Conservation (phyloP, 371 early-diverging fungal genomes). For the Smittium mucronatum region DNA sequence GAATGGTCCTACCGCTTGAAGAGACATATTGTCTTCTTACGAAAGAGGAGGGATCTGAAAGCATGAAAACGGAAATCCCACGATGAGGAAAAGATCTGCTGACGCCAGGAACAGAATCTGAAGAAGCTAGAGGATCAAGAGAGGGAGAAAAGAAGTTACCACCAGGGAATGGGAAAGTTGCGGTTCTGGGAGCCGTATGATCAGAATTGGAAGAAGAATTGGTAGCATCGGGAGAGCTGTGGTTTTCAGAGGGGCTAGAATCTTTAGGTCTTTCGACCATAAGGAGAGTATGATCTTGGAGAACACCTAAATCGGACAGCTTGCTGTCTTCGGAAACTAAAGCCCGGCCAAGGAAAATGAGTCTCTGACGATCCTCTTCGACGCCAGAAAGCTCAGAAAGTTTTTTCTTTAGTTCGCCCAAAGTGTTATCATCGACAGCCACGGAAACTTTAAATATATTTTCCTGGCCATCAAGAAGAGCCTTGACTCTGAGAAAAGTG, state of each 20-base stretch:
- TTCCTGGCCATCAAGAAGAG: slow-evolving; percentile 27
- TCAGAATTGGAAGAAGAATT: background rate
- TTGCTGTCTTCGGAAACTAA: slow-evolving; percentile 21
- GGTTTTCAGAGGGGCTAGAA: background rate
- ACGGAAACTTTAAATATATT: slow-evolving; percentile 14
- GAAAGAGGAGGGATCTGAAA: background rate
- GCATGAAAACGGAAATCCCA: background rate
- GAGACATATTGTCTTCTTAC: background rate
- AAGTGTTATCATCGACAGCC: slow-evolving; percentile 17
- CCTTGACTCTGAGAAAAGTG: slow-evolving; percentile 25
- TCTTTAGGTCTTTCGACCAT: slow-evolving; percentile 20
- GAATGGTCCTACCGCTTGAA: background rate
- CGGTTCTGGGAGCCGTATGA: background rate
- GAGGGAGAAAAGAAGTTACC: no score
- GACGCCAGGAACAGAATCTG: background rate
- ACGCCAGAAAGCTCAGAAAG: slow-evolving; percentile 22
- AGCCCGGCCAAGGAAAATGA: slow-evolving; percentile 26
- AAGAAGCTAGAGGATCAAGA: background rate
- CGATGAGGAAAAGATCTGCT: background rate
- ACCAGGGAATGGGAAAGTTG: background rate
- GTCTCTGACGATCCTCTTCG: slow-evolving; percentile 23
- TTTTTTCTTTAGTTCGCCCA: slow-evolving; percentile 22
- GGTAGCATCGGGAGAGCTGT: background rate
- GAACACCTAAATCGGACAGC: slow-evolving; percentile 20
- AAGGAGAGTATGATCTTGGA: slow-evolving; percentile 23